These are phyloP conservation scores for Boletus speciosus DNA, from an alignment of 768 basidiomycete species.

Conservation along the genomic window DNA sequence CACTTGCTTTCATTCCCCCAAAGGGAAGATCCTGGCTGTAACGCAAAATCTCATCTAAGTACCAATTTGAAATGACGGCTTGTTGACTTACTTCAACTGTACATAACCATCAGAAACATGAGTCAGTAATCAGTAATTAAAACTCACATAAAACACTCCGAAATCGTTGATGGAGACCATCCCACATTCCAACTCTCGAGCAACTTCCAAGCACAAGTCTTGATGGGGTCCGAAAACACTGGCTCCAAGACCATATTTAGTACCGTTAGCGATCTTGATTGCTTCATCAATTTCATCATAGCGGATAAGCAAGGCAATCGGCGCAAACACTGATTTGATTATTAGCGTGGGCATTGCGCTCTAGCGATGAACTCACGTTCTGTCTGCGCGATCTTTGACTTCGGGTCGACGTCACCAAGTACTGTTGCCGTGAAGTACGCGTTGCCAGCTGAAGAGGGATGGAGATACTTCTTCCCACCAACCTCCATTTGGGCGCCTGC, in stretches of 20 bases:
- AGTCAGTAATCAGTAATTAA: not conserved
- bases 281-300: conserved; percentile 86
- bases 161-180: conserved; percentile 99
- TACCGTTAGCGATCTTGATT: conserved; percentile 82
- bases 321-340: conserved; percentile 78
- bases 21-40: conserved; percentile 88
- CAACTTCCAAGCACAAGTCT: conserved; percentile 73
- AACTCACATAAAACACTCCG: conserved; percentile 77
- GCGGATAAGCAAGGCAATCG: conserved; percentile 81
- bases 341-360: conserved; percentile 10
- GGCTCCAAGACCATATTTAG: conserved; percentile 87
- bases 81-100: conserved; percentile 60
- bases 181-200: conserved; percentile 80
- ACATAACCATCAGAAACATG: conserved; percentile 14
- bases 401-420: conserved; percentile 68
- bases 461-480: conserved; percentile 65
- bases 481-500: conserved; percentile 60
- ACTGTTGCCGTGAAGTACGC: conserved; percentile 88
- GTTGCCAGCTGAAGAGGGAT: conserved; percentile 66
- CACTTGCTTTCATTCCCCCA: conserved; percentile 87
- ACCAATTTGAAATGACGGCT: conserved; percentile 6
- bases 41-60: not conserved
- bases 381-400: conserved; percentile 72
- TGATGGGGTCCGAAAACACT: conserved; percentile 91
- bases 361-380: conserved; percentile 52